These are phyloP conservation scores for Ogataea angusta DNA, from an alignment of 805 yeast species.

Conservation along the genomic window DNA sequence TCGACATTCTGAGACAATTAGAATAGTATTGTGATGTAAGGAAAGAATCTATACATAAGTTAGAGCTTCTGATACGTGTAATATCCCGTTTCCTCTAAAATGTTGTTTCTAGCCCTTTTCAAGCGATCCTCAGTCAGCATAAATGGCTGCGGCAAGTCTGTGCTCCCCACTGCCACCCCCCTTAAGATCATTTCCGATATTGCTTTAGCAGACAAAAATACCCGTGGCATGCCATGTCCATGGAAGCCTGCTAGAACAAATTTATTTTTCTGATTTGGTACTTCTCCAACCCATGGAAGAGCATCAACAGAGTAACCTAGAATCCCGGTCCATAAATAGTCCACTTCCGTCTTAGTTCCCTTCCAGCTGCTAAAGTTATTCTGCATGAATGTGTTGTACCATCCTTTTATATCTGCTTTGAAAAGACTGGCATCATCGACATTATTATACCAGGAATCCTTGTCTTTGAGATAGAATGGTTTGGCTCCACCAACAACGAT, in stretches of 20 bases:
- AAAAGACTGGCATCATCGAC: conserved; percentile 37
- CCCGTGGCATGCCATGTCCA: conserved; percentile 50
- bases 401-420: conserved; percentile 23
- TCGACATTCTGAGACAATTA: too few species aligned
- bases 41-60: too few species aligned
- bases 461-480: conserved; percentile 23
- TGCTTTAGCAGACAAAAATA: conserved; percentile 39
- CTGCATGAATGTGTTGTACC: conserved; percentile 31
- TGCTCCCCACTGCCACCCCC: conserved; percentile 1
- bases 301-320: conserved; percentile 41
- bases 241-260: conserved; percentile 43
- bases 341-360: conserved; percentile 22
- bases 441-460: conserved; percentile 28
- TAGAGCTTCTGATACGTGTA: conserved; percentile 8
- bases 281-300: conserved; percentile 42
- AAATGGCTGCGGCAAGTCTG: conserved; percentile 13
- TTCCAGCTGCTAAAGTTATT: conserved; percentile 32
- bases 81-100: conserved; percentile 15
- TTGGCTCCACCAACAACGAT: conserved; percentile 37
- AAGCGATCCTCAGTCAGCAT: conserved; percentile 13
- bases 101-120: conserved; percentile 8
- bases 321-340: conserved; percentile 41
- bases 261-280: conserved; percentile 26
- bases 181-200: conserved; percentile 28
- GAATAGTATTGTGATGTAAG: too few species aligned